Evolutionary conservation across 192 early-diverging fungal species (phyloP).

Genomic region (Gryganskiella cystojenkinii): DNA sequence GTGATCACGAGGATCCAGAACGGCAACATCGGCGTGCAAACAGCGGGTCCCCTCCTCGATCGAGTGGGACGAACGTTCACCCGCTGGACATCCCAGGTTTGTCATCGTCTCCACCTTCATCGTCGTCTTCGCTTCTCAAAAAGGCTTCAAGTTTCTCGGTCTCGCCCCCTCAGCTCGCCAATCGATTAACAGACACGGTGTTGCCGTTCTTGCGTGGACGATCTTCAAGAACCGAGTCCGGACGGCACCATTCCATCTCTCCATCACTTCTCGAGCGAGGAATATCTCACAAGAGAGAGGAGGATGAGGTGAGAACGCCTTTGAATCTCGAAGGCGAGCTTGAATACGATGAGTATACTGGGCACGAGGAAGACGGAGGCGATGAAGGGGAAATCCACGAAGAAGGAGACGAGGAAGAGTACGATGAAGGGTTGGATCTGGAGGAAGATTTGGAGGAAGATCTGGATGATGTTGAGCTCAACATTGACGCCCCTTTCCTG

Average conservation of each 20-base stretch:
- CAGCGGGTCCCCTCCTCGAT: background rate
- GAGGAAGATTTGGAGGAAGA: conserved; percentile 4
- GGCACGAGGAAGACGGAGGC: background rate
- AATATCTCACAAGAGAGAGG: background rate
- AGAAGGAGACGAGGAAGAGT: conserved; percentile 20
- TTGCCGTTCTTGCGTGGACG: conserved; percentile 28
- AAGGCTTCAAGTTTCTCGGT: conserved; percentile 27
- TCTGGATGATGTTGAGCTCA: conserved; percentile 32
- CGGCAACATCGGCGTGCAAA: background rate
- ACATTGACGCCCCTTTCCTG: conserved; percentile 40
- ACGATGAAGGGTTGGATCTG: background rate
- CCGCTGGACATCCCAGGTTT: conserved; percentile 20
- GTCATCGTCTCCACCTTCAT: too few species aligned
- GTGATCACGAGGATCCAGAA: background rate
- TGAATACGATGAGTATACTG: background rate
- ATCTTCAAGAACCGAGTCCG: conserved; percentile 6
- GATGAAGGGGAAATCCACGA: conserved; percentile 2
- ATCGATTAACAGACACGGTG: conserved; percentile 31
- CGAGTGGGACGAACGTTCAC: background rate
- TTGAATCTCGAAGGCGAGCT: background rate
- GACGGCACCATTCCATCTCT: background rate
- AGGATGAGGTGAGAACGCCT: background rate
- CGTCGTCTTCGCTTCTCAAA: background rate
- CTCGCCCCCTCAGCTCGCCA: conserved; percentile 37
- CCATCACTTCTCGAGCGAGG: background rate